Evolutionary conservation across 768 basidiomycete species (phyloP).

Genomic region (Pisolithus marmoratus): DNA sequence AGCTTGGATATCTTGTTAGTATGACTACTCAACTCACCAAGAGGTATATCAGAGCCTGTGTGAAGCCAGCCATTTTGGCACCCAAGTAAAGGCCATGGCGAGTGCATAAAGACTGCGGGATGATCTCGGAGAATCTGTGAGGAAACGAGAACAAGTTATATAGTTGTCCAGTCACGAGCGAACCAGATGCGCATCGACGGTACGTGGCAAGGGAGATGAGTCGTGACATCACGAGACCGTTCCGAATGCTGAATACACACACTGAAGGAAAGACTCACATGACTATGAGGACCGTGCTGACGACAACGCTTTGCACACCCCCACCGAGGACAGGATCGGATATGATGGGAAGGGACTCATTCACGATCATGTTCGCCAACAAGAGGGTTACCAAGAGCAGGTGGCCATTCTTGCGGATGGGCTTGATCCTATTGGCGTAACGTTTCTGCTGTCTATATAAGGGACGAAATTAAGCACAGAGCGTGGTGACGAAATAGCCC

Average conservation of each 20-base stretch:
- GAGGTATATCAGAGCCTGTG: conserved; percentile 59
- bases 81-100: conserved; percentile 87
- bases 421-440: conserved; percentile 81
- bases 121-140: conserved; percentile 81
- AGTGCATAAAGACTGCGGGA: conserved; percentile 89
- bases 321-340: conserved; percentile 76
- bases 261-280: conserved; percentile 51
- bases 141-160: conserved; percentile 4
- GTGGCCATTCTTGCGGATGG: conserved; percentile 80
- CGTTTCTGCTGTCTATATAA: conserved; percentile 62
- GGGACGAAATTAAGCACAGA: conserved; percentile 1
- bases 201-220: background rate
- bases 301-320: conserved; percentile 69
- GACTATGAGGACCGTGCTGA: conserved; percentile 80
- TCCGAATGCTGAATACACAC: background rate
- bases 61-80: conserved; percentile 76
- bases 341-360: conserved; percentile 83
- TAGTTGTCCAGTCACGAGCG: background rate
- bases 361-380: conserved; percentile 88
- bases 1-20: background rate
- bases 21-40: conserved; percentile 40
- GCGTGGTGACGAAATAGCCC: background rate
- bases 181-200: background rate
- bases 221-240: background rate
- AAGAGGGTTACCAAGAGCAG: conserved; percentile 77